Evolutionary conservation across 2,329 filamentous ascomycete genomes (phyloP).

Genomic region (Diaporthe capsici): DNA sequence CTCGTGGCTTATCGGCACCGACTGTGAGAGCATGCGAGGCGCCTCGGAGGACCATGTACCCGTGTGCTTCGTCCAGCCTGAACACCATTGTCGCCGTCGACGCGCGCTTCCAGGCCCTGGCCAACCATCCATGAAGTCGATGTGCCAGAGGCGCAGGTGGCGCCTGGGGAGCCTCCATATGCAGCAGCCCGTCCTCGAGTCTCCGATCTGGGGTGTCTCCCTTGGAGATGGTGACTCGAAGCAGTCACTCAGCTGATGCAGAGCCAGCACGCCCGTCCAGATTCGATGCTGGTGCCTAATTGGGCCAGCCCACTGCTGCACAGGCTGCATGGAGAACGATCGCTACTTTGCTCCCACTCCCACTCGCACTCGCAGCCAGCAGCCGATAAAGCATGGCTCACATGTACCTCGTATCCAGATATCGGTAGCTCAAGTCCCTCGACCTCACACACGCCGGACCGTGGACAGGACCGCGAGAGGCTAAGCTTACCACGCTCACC

Average conservation of each 20-base stretch:
- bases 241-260: conserved; percentile 18
- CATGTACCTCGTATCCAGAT: conserved; percentile 32
- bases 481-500: conserved; percentile 28
- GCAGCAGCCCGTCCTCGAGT: conserved; percentile 4
- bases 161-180: conserved; percentile 5
- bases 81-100: neutral
- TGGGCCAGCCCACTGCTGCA: conserved; percentile 17
- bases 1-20: conserved; percentile 1
- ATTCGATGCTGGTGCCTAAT: conserved; percentile 30
- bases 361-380: conserved; percentile 1
- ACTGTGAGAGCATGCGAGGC: neutral
- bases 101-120: conserved; percentile 9
- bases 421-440: conserved; percentile 18
- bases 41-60: neutral
- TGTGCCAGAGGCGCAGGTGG: conserved; percentile 13
- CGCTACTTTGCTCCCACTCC: conserved; percentile 9
- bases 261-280: conserved; percentile 17
- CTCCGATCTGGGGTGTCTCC: neutral
- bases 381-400: conserved; percentile 20
- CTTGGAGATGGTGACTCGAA: conserved; percentile 17
- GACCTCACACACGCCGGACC: neutral
- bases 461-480: neutral
- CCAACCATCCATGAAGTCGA: neutral
- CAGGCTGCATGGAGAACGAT: conserved; percentile 8
- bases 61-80: neutral